Percentiles rank a stretch among this genome's conserved stretches.
phyloP scores from a whole-genome alignment of 2,329 filamentous ascomycete species.

The Alternaria triticimaculans region DNA sequence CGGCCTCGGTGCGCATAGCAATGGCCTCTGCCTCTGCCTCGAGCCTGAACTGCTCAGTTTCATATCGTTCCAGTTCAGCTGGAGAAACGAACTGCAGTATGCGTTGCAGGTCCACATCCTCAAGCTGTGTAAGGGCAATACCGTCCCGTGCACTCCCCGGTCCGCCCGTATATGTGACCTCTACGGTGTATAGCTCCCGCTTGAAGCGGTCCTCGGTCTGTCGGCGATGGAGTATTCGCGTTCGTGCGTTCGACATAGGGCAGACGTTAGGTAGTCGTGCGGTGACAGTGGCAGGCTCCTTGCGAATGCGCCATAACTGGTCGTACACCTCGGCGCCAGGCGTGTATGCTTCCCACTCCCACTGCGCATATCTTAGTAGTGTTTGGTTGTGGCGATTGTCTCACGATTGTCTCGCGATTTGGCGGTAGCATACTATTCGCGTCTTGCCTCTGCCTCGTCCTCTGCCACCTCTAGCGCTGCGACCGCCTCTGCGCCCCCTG shows the following conservation, averaged over 20 bases:
- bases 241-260: conserved; percentile 36
- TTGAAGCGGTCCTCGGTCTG: conserved; percentile 31
- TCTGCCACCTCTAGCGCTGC: conserved; percentile 15
- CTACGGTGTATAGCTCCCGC: conserved; percentile 37
- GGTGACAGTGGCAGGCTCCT: conserved; percentile 36
- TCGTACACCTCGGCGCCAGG: conserved; percentile 39
- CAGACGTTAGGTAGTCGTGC: conserved; percentile 28
- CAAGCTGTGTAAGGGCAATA: conserved; percentile 14
- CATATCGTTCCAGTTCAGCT: conserved; percentile 41
- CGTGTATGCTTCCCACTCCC: conserved; percentile 39
- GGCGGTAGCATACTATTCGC: conserved; percentile 16
- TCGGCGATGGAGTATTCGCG: conserved; percentile 39
- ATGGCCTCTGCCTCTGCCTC: conserved; percentile 37
- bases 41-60: conserved; percentile 39
- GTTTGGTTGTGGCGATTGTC: neutral
- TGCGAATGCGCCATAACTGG: conserved; percentile 37
- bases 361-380: conserved; percentile 23
- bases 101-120: conserved; percentile 35
- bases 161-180: conserved; percentile 16
- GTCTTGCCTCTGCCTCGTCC: conserved; percentile 23
- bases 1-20: conserved; percentile 25
- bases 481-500: conserved; percentile 25
- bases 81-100: conserved; percentile 41
- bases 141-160: neutral
- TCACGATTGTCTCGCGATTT: neutral